A percentile compares a stretch with the other conserved stretches of the same genome.
Conservation (phyloP, 1,139 yeast species). For the Magnusiomyces tetraspermus region DNA sequence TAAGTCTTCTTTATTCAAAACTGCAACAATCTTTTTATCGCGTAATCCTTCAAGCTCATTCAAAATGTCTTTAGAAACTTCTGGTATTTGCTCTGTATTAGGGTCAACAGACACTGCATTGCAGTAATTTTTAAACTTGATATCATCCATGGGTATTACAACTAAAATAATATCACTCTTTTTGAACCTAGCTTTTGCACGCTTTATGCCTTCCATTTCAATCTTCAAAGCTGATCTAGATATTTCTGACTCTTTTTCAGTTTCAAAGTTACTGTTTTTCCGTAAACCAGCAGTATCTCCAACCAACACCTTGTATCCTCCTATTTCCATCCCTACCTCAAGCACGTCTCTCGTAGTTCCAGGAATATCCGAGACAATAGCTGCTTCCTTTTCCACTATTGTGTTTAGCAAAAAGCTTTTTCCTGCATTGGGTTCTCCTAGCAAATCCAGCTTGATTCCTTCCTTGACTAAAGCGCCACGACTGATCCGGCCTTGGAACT, state of each 20-base stretch:
- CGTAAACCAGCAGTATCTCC: conserved; percentile 95
- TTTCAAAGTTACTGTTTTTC: conserved; percentile 19
- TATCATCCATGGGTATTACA: conserved; percentile 25
- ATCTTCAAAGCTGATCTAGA: conserved; percentile 43
- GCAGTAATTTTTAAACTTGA: neutral
- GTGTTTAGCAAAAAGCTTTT: conserved; percentile 75
- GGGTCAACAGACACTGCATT: neutral
- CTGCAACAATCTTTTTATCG: conserved; percentile 23
- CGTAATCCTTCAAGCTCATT: conserved; percentile 24
- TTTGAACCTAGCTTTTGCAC: conserved; percentile 59
- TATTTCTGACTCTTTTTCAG: conserved; percentile 7
- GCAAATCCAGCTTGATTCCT: conserved; percentile 64
- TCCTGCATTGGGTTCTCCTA: conserved; percentile 97
- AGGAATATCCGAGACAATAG: conserved; percentile 83
- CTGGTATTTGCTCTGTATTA: neutral
- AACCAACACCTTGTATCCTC: conserved; percentile 72
- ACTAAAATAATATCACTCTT: conserved; percentile 48
- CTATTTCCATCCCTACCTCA: conserved; percentile 70
- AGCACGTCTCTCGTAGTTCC: conserved; percentile 92
- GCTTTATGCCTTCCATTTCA: conserved; percentile 72
- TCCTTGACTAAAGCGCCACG: conserved; percentile 45
- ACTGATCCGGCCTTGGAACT: conserved; percentile 29
- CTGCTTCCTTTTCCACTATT: conserved; percentile 70
- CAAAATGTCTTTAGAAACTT: conserved; percentile 17
- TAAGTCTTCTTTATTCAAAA: conserved; percentile 30